Conservation (phyloP, 2,329 filamentous ascomycete genomes). For the Cercospora nicotianae region DNA sequence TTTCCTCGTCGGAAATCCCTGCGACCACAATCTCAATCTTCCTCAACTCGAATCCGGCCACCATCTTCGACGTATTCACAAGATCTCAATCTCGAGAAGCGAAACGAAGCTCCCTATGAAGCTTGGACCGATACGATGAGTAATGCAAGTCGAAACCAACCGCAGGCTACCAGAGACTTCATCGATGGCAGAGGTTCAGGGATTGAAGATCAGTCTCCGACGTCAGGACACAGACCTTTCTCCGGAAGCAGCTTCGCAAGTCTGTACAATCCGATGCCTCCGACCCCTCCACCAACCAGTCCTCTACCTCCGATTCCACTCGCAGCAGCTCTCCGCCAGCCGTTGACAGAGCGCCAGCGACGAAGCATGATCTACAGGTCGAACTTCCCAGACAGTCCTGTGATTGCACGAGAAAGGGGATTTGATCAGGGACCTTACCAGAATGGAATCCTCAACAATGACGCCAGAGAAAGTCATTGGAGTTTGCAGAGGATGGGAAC, state of each 20-base stretch:
- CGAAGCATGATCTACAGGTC: not conserved
- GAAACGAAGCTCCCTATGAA: not conserved
- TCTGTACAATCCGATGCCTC: not conserved
- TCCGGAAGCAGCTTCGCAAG: not conserved
- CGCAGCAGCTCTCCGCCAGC: not conserved
- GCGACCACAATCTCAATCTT: not conserved
- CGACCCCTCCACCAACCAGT: not conserved
- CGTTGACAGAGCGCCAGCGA: not conserved
- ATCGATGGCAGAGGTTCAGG: not conserved
- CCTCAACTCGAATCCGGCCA: not conserved
- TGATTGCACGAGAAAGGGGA: not conserved
- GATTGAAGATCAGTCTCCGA: not conserved
- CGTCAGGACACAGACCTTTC: not conserved
- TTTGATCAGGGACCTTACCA: not conserved
- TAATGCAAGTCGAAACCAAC: not conserved
- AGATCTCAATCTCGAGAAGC: not conserved
- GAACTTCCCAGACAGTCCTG: not conserved
- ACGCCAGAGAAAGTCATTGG: slow-evolving; percentile 3
- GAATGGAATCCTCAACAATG: not conserved
- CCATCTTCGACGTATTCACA: not conserved
- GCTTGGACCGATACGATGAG: not conserved
- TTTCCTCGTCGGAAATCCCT: not conserved
- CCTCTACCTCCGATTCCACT: not conserved
- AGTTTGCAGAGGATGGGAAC: slow-evolving; percentile 3
- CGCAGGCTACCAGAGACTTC: not conserved